Evolutionary conservation across 2,329 filamentous ascomycete genomes (phyloP).

Genomic region (Apiospora malaysiana): DNA sequence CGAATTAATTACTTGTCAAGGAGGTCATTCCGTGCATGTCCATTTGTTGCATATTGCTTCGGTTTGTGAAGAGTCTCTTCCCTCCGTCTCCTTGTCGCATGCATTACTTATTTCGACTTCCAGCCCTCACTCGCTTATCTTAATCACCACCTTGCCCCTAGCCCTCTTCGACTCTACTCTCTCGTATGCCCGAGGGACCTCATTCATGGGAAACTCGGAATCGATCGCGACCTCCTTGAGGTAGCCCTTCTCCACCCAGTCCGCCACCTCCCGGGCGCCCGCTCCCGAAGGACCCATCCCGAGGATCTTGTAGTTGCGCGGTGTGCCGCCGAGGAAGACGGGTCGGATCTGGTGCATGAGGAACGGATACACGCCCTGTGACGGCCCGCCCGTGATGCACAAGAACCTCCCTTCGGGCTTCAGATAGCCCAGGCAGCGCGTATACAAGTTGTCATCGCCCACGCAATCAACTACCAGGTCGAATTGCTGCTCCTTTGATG

Average conservation of each 20-base stretch:
- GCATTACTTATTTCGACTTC: neutral
- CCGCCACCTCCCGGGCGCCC: constrained; percentile 35
- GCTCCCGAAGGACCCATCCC: constrained; percentile 36
- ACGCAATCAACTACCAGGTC: constrained; percentile 26
- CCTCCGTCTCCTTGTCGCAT: neutral
- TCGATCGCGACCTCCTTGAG: constrained; percentile 39
- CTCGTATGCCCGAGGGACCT: constrained; percentile 40
- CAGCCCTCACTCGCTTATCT: constrained; percentile 26
- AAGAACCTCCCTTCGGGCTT: constrained; percentile 30
- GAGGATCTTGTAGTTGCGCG: constrained; percentile 39
- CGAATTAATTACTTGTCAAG: neutral
- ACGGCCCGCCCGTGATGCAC: constrained; percentile 41
- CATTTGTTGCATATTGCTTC: neutral
- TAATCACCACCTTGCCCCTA: constrained; percentile 42
- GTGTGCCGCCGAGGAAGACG: constrained; percentile 38
- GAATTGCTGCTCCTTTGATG: neutral
- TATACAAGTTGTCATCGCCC: constrained; percentile 22
- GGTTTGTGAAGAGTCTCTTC: neutral
- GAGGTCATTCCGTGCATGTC: neutral
- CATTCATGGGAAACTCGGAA: constrained; percentile 38
- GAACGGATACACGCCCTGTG: constrained; percentile 38
- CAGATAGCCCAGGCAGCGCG: constrained; percentile 20
- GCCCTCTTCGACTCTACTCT: constrained; percentile 39
- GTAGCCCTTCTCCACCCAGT: constrained; percentile 35
- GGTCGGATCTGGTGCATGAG: constrained; percentile 41